Conservation (phyloP, 1,284 basidiomycete species). For the Meira nashicola region DNA sequence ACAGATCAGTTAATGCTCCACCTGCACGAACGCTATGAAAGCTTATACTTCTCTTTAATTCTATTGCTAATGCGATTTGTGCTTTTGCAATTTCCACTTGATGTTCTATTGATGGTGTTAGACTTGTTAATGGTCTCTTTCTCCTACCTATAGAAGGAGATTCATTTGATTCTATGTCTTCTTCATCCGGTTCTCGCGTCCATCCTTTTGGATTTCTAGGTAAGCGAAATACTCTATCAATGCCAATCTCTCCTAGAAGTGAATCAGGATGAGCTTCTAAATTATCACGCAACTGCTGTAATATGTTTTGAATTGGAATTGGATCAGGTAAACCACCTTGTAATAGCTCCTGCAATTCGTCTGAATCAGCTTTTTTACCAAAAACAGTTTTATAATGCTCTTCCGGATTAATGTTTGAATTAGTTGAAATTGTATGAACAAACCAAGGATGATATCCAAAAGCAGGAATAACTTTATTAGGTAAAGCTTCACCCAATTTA, state of each 20-base stretch:
- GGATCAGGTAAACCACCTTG: conserved; percentile 31
- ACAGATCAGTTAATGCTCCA: conserved; percentile 30
- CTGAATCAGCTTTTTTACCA: conserved; percentile 2
- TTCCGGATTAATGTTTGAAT: conserved; percentile 19
- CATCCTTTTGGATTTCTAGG: conserved; percentile 22
- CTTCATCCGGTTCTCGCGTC: conserved; percentile 21
- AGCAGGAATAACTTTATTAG: background rate
- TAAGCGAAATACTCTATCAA: conserved; percentile 45
- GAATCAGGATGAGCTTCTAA: conserved; percentile 34
- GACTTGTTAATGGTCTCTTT: conserved; percentile 23
- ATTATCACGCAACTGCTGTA: conserved; percentile 19
- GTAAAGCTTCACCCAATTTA: conserved; percentile 17
- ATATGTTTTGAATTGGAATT: conserved; percentile 20
- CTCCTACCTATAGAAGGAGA: conserved; percentile 2
- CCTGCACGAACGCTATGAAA: conserved; percentile 46
- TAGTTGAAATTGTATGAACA: conserved; percentile 37
- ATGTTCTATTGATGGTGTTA: conserved; percentile 41
- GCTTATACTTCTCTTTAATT: conserved; percentile 34
- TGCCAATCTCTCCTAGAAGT: conserved; percentile 44
- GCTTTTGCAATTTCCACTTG: conserved; percentile 36
- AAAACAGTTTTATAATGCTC: conserved; percentile 30
- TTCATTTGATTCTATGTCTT: background rate
- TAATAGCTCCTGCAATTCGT: conserved; percentile 26
- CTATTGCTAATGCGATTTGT: conserved; percentile 36
- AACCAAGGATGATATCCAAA: conserved; percentile 46